Conservation (phyloP, 1,139 yeast genomes). For the Protomyces inouyei region DNA sequence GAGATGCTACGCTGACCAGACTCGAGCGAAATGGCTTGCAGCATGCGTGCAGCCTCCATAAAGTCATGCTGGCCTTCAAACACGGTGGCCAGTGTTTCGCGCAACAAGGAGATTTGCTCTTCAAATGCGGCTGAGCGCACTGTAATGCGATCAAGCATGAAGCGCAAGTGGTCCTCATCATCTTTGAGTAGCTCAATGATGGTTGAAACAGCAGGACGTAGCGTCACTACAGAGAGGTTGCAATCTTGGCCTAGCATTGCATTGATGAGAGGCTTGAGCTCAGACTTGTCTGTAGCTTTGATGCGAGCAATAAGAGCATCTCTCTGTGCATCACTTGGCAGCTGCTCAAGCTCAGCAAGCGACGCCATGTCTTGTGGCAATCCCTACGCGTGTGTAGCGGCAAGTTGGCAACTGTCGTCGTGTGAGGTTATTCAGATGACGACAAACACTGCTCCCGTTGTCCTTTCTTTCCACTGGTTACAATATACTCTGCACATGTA, state of each 20-base stretch:
- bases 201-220: slow-evolving; percentile 1
- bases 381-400: neutral
- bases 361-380: neutral
- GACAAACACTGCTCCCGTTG: too few relatives aligned
- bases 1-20: slow-evolving; percentile 35
- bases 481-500: too few relatives aligned
- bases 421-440: neutral
- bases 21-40: slow-evolving; percentile 35
- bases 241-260: neutral
- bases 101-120: slow-evolving; percentile 36
- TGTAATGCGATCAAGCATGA: slow-evolving; percentile 30
- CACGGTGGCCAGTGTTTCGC: slow-evolving; percentile 37
- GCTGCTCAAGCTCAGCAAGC: neutral
- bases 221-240: neutral
- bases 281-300: neutral
- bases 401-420: neutral
- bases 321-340: neutral
- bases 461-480: too few relatives aligned
- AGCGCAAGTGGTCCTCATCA: slow-evolving; percentile 5
- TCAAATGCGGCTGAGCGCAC: slow-evolving; percentile 36
- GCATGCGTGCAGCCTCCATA: slow-evolving; percentile 36
- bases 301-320: neutral
- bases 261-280: neutral
- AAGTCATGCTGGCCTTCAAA: slow-evolving; percentile 35
- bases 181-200: neutral